Evolutionary conservation across 441 rosid species (phyloP), one percentile per base, ranked within the genome.

Genomic region (Pelargonium australe): DNA sequence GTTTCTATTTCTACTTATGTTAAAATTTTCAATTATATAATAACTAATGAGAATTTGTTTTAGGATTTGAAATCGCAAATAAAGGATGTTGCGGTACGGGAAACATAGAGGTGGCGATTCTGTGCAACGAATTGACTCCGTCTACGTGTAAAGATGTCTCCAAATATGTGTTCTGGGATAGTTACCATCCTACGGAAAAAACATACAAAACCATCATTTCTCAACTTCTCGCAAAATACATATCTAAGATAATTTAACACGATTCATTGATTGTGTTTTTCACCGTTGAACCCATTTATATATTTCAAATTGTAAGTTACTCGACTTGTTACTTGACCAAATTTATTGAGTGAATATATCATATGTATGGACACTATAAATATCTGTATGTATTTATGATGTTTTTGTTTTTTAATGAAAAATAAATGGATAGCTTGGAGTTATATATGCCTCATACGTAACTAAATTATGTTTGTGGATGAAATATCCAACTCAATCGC

Each of bases 21-120:
- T n/a, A n/a, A n/a, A n/a, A n/a, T n/a, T n/a, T 25, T 25, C 31
- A 25, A 25, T 25, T 25, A 2, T 25, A 2, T 25, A 25, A 25
- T 1, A n/a, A n/a, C n/a, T 25, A 25, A 25, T 25, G 31, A 2
- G 2, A 25, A 1, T 47, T 1, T 1, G 11, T 67, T 71, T 62
- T 76, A 85, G 92, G 84, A 0, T 80, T 84, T 28, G 63, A 51
- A 25, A 69, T 68, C 9, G 74, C 14, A 12, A 44, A 71, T 31
- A 76, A 9, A 66, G 87, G 88, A 11, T 86, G 89, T 20, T 87
- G 93, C 25, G 87, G 89, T 2, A 78, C 84, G 0, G 90, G 93
- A 34, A 41, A 0, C 10, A 0, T 84, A 0, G 92, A 87, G 80
- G 82, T 75, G 2, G 37, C 82, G 43, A 0, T 75, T 1, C 14